These are phyloP conservation scores for Cladophialophora bantiana DNA, from an alignment of 2,329 filamentous ascomycete genomes.

Conservation along the genomic window DNA sequence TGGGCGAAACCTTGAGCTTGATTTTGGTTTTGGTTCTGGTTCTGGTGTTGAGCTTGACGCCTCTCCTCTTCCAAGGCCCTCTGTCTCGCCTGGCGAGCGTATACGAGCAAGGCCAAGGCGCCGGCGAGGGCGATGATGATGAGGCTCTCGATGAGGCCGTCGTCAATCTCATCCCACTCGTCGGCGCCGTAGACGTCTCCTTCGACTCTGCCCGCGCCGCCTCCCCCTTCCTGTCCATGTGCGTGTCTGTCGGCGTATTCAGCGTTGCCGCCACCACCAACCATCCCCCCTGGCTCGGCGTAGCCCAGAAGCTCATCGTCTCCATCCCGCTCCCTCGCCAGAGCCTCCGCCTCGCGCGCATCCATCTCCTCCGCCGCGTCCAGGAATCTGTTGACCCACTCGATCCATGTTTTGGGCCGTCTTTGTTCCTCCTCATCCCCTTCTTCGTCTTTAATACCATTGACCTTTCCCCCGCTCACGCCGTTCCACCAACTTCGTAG, in stretches of 20 bases:
- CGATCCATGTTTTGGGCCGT: conserved; percentile 75
- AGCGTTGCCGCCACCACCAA: conserved; percentile 59
- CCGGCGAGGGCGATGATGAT: conserved; percentile 80
- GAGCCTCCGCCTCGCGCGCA: conserved; percentile 67
- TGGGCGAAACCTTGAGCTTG: conserved; percentile 34
- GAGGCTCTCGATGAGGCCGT: conserved; percentile 82
- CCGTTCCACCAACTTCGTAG: conserved; percentile 93
- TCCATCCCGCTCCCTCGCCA: conserved; percentile 53
- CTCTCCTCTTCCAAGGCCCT: conserved; percentile 56
- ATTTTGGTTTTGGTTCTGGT: conserved; percentile 20
- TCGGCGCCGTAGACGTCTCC: conserved; percentile 55
- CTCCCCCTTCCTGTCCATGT: conserved; percentile 7
- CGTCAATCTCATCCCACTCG: conserved; percentile 71
- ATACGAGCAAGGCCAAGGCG: conserved; percentile 77
- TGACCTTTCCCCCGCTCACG: conserved; percentile 85
- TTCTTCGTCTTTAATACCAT: conserved; percentile 84
- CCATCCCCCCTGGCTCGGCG: conserved; percentile 60
- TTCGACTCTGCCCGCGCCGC: conserved; percentile 29
- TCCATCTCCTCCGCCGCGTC: conserved; percentile 71
- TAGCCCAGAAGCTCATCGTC: conserved; percentile 51
- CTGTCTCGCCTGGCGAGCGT: conserved; percentile 77
- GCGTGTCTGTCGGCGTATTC: conserved; percentile 35
- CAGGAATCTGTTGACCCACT: conserved; percentile 88
- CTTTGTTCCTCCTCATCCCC: conserved; percentile 27
- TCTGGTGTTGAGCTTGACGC: conserved; percentile 32